A percentile compares a stretch with the other conserved stretches of the same genome.
These are phyloP conservation scores for Acephala macrosclerotiorum DNA, from an alignment of 2,329 filamentous ascomycete genomes.

Conservation along the genomic window DNA sequence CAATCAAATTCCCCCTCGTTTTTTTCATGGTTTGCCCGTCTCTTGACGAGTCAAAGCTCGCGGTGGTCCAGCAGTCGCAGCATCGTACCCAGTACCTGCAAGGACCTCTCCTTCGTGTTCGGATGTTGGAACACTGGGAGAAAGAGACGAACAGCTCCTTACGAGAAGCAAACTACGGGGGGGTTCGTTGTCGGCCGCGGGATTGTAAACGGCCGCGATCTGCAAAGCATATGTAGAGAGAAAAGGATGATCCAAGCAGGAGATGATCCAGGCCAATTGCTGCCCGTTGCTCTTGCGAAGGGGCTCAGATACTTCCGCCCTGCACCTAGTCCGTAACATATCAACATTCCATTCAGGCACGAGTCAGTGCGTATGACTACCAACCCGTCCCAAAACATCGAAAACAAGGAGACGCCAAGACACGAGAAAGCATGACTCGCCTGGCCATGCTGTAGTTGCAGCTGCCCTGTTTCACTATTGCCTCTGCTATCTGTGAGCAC, in stretches of 20 bases:
- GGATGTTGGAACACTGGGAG: too few species aligned
- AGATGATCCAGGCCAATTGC: not conserved
- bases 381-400: not conserved
- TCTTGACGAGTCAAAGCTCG: not conserved
- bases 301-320: constrained; percentile 1
- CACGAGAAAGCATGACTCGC: not conserved
- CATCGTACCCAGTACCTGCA: too few species aligned
- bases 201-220: not conserved
- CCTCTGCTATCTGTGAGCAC: not conserved
- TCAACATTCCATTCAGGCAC: not conserved
- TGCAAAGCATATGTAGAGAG: not conserved
- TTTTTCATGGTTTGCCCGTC: too few species aligned
- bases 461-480: not conserved
- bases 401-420: not conserved
- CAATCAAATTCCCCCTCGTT: not conserved
- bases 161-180: not conserved
- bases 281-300: not conserved
- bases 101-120: too few species aligned
- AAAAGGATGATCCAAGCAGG: not conserved
- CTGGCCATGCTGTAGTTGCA: not conserved
- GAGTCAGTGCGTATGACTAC: not conserved
- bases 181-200: too few species aligned
- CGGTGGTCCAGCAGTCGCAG: not conserved
- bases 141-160: not conserved
- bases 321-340: not conserved